Evolutionary conservation across 2,329 filamentous ascomycete species (phyloP).

Genomic region (Phialophora tarda): DNA sequence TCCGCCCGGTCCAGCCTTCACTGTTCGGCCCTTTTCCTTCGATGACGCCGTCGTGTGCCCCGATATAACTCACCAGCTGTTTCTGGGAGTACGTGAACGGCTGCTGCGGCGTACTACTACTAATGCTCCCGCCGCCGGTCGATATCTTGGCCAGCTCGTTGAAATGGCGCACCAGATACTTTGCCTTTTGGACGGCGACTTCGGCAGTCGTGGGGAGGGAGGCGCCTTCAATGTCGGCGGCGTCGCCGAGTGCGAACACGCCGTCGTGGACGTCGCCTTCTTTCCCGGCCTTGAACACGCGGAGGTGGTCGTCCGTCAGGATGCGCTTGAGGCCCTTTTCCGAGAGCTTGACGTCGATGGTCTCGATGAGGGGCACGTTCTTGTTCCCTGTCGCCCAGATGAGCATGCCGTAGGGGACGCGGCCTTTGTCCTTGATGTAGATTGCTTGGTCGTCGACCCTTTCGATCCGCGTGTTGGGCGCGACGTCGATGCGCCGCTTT

Average conservation of each 20-base stretch:
- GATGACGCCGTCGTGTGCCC: conserved; percentile 51
- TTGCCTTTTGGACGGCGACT: conserved; percentile 39
- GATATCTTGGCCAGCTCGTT: conserved; percentile 22
- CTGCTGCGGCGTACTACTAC: not conserved
- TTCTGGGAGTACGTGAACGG: conserved; percentile 50
- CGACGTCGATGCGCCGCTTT: conserved; percentile 47
- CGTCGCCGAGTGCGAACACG: conserved; percentile 43
- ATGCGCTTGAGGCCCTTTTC: conserved; percentile 46
- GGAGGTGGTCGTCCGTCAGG: conserved; percentile 45
- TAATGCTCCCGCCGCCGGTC: not conserved
- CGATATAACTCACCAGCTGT: conserved; percentile 50
- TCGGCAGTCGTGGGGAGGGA: conserved; percentile 39
- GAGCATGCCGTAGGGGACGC: conserved; percentile 47
- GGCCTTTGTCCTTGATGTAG: conserved; percentile 46
- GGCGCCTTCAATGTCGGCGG: conserved; percentile 39
- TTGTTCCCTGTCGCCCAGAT: conserved; percentile 51
- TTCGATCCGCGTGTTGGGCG: conserved; percentile 48
- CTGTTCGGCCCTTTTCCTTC: conserved; percentile 42
- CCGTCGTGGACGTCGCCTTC: conserved; percentile 25
- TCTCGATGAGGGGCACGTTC: conserved; percentile 44
- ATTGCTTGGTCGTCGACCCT: conserved; percentile 45
- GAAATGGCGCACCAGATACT: conserved; percentile 36
- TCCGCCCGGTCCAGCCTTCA: conserved; percentile 47
- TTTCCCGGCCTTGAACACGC: conserved; percentile 26
- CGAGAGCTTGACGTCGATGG: conserved; percentile 44